Evolutionary conservation across 1,284 basidiomycete genomes (phyloP), one percentile per base, ranked within the genome.

Genomic region (Boletellus deceptivus): DNA sequence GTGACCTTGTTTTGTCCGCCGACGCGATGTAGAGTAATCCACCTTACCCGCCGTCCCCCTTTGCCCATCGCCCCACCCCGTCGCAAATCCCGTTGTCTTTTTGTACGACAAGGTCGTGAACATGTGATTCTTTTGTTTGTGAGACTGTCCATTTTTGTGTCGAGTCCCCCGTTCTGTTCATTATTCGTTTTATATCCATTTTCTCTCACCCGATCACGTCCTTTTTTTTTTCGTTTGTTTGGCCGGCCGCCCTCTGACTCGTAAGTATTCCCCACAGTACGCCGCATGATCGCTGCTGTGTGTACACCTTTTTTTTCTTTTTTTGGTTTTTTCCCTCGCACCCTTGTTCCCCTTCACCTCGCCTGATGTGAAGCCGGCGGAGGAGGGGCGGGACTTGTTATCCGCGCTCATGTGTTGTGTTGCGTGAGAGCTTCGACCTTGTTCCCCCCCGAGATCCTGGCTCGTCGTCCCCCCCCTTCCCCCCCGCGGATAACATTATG

Each of bases 261-360:
- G 47, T 53, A 3, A 1, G 45, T n/a, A 31, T 52, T 48, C 41
- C 35, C 46, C 40, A 54, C 54, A 55, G 63, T 55, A 54, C n/a
- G 61, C 61, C 49, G 52, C 52, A 53, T 48, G 56, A 61, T 59
- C 50, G 51, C 55, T 65, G 54, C 46, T 62, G 57, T 69, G 54
- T 49, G 48, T 4, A 20, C 53, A 37, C 24, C 7, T 6, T 25
- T 25, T 25, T 25, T 25, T 25, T 25, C 6, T 38, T 52, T 17
- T 43, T 43, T n/a, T n/a, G n/a, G n/a, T n/a, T n/a, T 48, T 33
- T 22, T 22, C 22, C 36, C 44, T 16, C 11, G 25, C 18, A 46
- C 42, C 48, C 38, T 52, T 60, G 49, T 62, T 50, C n/a, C 29
- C 24, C 4, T 25, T 20, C 20, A 3, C 24, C 24, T 25, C 24